Base-by-base conservation (phyloP, 352 stramenopile species). In the Phytophthora syringae region DNA sequence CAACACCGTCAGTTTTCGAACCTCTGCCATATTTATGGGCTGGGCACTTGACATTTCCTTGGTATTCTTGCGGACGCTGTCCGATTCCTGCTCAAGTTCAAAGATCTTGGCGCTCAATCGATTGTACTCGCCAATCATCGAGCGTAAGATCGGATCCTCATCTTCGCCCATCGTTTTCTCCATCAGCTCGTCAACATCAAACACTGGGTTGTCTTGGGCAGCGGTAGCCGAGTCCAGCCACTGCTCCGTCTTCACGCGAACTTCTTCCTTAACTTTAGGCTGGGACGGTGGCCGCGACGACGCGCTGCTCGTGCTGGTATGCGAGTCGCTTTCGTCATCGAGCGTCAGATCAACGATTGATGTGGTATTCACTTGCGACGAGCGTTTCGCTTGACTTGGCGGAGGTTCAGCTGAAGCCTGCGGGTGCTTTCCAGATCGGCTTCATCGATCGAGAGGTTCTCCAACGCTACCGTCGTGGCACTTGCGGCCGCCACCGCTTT, bases 51-150 rank as follows among this genome's bases (percentile, higher is more conserved):
- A 71, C 15, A 86, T 40, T 20, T 74, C 68, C 54, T 84, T 82
- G n/a, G 67, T 67, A 45, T 75, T 74, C 16, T 64, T 62, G 12
- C 69, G 67, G 18, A 79, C 47, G 50, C 55, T 36, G 0, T 71
- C 59, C 3, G 65, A 53, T 39, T 84, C 56, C 27, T 79, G 66
- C n/a, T 90, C 73, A 47, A 74, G 74, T 24, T 73, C 67, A 30
- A 72, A 78, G n/a, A 90, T 80, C 13, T 67, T 67, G 7, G 62
- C 58, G 47, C 69, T 90, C 21, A 84, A 39, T 0, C 63, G 62
- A 43, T 89, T 88, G 74, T 92, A 92, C 57, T 88, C 72, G 22
- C 55, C 52, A 18, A 90, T 74, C 77, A 88, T 84, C 13, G 64
- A 80, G 10, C 67, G 63, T 57, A 80, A 62, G 25, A 89, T 50